Percentiles rank a stretch among this genome's conserved stretches.
phyloP scores from a whole-genome alignment of 2,329 filamentous ascomycete genomes.

The Aspergillus flavus region DNA sequence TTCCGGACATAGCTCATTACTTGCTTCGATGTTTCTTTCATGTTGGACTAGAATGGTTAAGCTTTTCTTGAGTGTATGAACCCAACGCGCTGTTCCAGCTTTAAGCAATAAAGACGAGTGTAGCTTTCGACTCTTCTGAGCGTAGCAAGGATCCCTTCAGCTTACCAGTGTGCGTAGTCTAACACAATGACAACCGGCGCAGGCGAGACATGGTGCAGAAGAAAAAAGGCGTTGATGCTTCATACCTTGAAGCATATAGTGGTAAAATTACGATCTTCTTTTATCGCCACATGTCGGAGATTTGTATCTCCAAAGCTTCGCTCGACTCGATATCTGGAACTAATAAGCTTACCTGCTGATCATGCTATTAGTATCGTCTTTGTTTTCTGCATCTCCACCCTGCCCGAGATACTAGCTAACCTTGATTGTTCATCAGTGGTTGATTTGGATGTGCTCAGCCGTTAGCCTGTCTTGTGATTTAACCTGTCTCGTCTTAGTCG shows the following conservation, averaged over 20 bases:
- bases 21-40: constrained; percentile 6
- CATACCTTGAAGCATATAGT: not conserved
- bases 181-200: not conserved
- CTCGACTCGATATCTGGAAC: not conserved
- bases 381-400: not conserved
- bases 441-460: not conserved
- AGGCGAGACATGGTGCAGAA: not conserved
- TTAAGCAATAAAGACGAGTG: not conserved
- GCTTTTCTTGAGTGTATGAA: not conserved
- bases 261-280: not conserved
- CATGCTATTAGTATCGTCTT: not conserved
- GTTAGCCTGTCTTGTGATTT: constrained; percentile 16
- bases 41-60: not conserved
- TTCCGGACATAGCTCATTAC: not conserved
- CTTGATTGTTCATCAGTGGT: not conserved
- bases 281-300: not conserved
- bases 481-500: constrained; percentile 27
- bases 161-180: not conserved
- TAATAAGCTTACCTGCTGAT: too few species aligned
- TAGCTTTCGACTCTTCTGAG: not conserved
- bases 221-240: not conserved
- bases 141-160: not conserved
- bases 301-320: not conserved
- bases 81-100: not conserved
- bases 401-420: not conserved